These are phyloP conservation scores for Myrica gale DNA, from an alignment of 306 rosid species.

Conservation along the genomic window DNA sequence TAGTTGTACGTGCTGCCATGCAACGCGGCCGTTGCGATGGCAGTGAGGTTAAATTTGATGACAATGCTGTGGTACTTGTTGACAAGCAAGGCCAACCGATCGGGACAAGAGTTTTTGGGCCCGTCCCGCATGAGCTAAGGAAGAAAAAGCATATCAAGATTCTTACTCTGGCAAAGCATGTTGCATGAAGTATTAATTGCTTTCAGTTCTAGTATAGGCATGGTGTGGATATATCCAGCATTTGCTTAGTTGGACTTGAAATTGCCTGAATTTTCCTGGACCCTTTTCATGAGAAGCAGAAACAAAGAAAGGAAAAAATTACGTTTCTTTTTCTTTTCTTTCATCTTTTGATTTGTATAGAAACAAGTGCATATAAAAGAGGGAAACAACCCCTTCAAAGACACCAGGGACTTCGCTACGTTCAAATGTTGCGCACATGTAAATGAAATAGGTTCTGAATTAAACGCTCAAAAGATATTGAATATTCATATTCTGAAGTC, in stretches of 20 bases:
- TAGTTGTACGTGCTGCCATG: slow-evolving; percentile 78
- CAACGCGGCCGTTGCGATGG: slow-evolving; percentile 78
- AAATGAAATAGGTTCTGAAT: too few relatives aligned
- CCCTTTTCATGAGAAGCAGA: too few relatives aligned
- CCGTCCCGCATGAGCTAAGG: slow-evolving; percentile 87
- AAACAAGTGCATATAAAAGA: too few relatives aligned
- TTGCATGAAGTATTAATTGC: slow-evolving; percentile 16
- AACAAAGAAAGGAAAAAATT: too few relatives aligned
- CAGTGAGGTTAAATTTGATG: slow-evolving; percentile 88
- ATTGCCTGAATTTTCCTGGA: neutral
- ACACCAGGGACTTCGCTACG: too few relatives aligned
- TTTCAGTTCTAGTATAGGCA: neutral
- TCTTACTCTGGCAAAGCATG: slow-evolving; percentile 79
- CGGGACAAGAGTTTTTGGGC: slow-evolving; percentile 93
- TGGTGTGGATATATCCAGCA: slow-evolving; percentile 3
- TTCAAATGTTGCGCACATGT: too few relatives aligned
- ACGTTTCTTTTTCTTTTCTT: too few relatives aligned
- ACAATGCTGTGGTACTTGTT: slow-evolving; percentile 79
- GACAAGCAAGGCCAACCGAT: slow-evolving; percentile 95
- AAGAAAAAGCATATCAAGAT: slow-evolving; percentile 87
- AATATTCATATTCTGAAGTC: too few relatives aligned
- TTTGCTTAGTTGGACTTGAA: neutral
- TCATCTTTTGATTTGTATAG: too few relatives aligned
- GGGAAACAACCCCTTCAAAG: too few relatives aligned
- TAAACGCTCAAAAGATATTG: too few relatives aligned